Evolutionary conservation across 257 asterid species (phyloP), one percentile per base, ranked within the genome.

Genomic region (Primulina huaijiensis): DNA sequence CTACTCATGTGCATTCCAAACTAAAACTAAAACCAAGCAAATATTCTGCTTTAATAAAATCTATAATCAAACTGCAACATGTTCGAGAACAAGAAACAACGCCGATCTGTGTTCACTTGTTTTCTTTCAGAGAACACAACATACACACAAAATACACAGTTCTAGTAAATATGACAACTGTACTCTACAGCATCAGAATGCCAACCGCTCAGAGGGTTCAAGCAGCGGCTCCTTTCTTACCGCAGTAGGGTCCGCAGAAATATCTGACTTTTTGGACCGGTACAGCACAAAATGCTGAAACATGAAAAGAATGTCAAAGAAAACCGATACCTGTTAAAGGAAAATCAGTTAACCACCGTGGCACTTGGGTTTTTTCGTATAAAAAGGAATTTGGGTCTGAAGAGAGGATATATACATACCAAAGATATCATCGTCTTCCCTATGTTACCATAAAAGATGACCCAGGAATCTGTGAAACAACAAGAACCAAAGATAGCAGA

Each of bases 371-470:
- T 38, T 9, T 38, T 2, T 38, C 11, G 12, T 43, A 43, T 43
- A 11, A 59, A 29, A 8, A 35, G 10, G 64, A 6, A 20, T 63
- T 34, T 8, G 8, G 40, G 40, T 35, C 53, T 12, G 67, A 19
- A 30, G 65, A 61, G 43, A 31, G 11, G 23, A 19, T 12, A 64
- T 11, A 33, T 14, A 38, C 82, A 30, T 87, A 93, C 97, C 97
- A 93, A 57, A 46, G 99, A 93, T 78, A 93, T 81, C 87, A 89
- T 74, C 6, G 92, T 89, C 85, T 93, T 93, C 71, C 99, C 99
- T 3, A 90, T 84, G 84, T 90, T 93, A 25, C 97, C 97, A 56
- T 90, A 89, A 72, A 93, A 87, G 75, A 90, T 93, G 75, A 90
- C 87, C 96, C 90, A 84, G 0, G 99, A 93, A 69, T 78, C 99